These are phyloP conservation scores for Fremontodendron californicum DNA, from an alignment of 345 rosid species.

Conservation along the genomic window DNA sequence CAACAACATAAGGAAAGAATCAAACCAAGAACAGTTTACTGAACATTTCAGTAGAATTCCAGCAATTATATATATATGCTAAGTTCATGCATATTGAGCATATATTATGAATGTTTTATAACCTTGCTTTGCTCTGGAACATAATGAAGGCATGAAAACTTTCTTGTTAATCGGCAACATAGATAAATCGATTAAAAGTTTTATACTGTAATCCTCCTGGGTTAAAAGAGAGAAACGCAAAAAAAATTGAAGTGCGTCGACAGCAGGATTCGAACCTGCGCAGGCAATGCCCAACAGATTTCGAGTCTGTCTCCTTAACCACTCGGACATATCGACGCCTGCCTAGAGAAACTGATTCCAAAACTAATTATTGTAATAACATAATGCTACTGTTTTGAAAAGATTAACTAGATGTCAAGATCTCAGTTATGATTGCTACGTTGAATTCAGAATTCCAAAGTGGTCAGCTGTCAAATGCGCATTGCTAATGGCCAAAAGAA, in stretches of 20 bases:
- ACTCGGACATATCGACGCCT: constrained; percentile 82
- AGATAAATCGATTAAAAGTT: no score
- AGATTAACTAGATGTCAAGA: no score
- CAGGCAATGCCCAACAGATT: constrained; percentile 99
- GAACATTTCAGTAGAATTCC: not conserved
- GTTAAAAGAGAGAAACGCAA: not conserved
- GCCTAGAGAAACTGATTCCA: no score
- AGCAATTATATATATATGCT: no score
- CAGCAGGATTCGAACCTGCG: constrained; percentile 99
- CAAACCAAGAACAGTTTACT: not conserved
- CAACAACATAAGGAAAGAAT: not conserved
- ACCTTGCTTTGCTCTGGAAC: no score
- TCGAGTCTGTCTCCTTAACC: constrained; percentile 99
- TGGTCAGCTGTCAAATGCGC: not conserved
- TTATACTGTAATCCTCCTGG: no score
- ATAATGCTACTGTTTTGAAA: no score
- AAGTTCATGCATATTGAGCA: no score
- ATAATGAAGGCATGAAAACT: no score
- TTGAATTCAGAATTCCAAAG: not conserved
- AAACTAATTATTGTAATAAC: no score
- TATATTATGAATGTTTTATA: no score
- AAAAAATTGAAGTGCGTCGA: constrained; percentile 71
- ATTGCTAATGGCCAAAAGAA: not conserved
- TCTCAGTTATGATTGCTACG: not conserved
- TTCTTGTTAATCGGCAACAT: no score